phyloP scores from a whole-genome alignment of 2,329 filamentous ascomycete genomes.

The Talaromyces sp. region DNA sequence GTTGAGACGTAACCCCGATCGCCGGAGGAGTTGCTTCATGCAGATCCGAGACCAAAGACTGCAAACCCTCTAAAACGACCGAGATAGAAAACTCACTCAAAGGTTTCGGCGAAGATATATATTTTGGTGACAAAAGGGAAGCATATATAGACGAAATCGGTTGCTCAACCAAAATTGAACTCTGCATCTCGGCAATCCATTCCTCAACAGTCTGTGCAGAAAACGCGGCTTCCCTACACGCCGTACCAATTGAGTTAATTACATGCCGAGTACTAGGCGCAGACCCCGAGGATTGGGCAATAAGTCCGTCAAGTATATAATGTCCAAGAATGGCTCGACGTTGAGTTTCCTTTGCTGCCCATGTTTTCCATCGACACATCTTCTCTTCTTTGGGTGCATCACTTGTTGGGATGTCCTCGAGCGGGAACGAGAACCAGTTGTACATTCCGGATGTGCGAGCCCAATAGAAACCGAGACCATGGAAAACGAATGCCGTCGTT shows the following conservation, averaged over 20 bases:
- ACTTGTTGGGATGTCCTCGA: neutral
- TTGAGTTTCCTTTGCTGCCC: slow-evolving; percentile 46
- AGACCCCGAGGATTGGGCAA: neutral
- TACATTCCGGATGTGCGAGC: neutral
- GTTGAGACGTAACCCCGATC: neutral
- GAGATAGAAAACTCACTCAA: neutral
- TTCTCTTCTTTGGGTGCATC: slow-evolving; percentile 30
- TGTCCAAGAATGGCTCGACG: slow-evolving; percentile 45
- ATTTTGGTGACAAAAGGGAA: neutral
- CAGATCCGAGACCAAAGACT: neutral
- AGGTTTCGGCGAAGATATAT: neutral
- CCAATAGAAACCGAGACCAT: neutral
- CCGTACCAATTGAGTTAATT: neutral
- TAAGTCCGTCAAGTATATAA: slow-evolving; percentile 30
- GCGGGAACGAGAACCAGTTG: neutral
- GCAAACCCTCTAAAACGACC: neutral
- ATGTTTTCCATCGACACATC: slow-evolving; percentile 41
- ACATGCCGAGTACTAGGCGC: neutral
- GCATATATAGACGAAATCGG: neutral
- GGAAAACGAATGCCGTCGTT: neutral
- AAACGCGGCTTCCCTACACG: neutral
- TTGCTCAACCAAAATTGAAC: neutral
- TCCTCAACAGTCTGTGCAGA: neutral
- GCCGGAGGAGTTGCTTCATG: neutral
- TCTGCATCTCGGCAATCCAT: neutral